Evolutionary conservation across 176 grass and related monocot genomes (phyloP), one percentile per base, ranked within the genome.

Genomic region (Lolium perenne): DNA sequence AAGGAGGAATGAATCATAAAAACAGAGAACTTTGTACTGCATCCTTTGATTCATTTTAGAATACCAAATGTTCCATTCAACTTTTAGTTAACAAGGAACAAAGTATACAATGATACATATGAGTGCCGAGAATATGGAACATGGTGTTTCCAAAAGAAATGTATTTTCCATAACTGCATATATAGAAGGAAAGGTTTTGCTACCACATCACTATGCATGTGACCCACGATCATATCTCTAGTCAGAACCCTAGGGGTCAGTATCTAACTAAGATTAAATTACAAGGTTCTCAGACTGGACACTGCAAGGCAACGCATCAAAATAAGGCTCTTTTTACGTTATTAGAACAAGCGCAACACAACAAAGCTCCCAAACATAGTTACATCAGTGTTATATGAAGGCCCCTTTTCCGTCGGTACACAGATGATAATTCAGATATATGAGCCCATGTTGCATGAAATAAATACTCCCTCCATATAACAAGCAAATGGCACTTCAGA

Each of bases 321-420:
- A 63, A 78, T 7, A 58, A 6, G 17, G 15, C 22, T 77, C 17
- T 5, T 38, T 82, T 60, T 22, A 23, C 10, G 16, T 45, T 25
- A 71, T 1, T 32, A 21, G 51, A 40, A 21, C 46, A 71, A 71
- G 29, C 29, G 8, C n/a, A 22, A 71, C 0, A 1, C 7, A 46
- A 65, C 11, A 32, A 61, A 77, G 21, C 25, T 83, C 46, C n/a
- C 59, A 77, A 41, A 89, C 61, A 55, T 26, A 68, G 25, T 68
- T n/a, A 35, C 17, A 38, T 12, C 20, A 7, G 17, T 74, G 8
- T 68, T 66, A 21, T 32, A 76, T 74, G 38, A 40, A 81, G 7
- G 43, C 25, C 58, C 60, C 1, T 48, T 81, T 10, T 63, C 38
- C 59, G 1, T 20, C 6, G 49, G 14, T 63, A 85, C 18, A 50